Percentiles rank a stretch among this genome's conserved stretches.
These are phyloP conservation scores for Millerozyma acaciae DNA, from an alignment of 805 yeast species.

Conservation along the genomic window DNA sequence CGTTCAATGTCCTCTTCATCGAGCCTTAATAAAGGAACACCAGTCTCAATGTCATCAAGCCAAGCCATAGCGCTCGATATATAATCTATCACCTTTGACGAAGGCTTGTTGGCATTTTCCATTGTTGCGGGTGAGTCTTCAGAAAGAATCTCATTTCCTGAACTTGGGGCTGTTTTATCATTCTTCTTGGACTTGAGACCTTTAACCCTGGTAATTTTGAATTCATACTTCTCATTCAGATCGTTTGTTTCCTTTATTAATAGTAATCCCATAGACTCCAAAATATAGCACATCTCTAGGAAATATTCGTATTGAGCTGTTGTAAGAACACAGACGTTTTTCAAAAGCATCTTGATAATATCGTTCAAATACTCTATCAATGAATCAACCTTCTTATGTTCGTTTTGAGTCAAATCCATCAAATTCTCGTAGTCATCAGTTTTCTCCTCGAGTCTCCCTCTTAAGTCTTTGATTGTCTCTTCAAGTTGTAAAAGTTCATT, in stretches of 20 bases:
- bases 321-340: slow-evolving; percentile 12
- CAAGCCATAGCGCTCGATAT: slow-evolving; percentile 43
- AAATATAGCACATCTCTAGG: slow-evolving; percentile 48
- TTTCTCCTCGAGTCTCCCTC: slow-evolving; percentile 44
- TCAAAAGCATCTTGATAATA: slow-evolving; percentile 14
- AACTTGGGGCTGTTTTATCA: neutral
- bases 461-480: slow-evolving; percentile 46
- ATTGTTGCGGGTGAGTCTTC: neutral
- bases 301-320: slow-evolving; percentile 27
- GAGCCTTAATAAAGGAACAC: neutral
- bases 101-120: slow-evolving; percentile 23
- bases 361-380: slow-evolving; percentile 25
- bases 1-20: neutral
- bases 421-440: slow-evolving; percentile 39
- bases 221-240: slow-evolving; percentile 22
- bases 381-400: slow-evolving; percentile 20
- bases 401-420: slow-evolving; percentile 36
- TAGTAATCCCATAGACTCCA: slow-evolving; percentile 76
- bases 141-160: neutral
- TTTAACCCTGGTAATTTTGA: slow-evolving; percentile 69
- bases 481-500: slow-evolving; percentile 50
- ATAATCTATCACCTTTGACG: slow-evolving; percentile 40
- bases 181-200: slow-evolving; percentile 56
- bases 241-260: slow-evolving; percentile 41
- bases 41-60: slow-evolving; percentile 32